phyloP scores from a whole-genome alignment of 768 basidiomycete genomes.

The Serendipita sp. region DNA sequence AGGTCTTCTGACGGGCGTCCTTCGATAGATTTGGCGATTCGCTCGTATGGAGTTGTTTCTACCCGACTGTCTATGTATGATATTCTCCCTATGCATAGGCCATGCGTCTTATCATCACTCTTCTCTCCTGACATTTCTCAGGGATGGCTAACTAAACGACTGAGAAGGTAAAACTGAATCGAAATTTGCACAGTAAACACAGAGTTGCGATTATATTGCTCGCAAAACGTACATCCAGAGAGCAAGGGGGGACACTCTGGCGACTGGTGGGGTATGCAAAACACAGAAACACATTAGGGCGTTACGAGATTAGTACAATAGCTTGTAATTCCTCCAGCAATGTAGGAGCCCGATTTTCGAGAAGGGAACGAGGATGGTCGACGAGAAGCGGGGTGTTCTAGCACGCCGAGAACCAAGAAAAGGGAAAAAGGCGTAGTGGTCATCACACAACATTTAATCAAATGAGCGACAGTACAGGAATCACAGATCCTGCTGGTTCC shows the following conservation, averaged over 20 bases:
- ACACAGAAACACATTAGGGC: too few species aligned
- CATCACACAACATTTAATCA: background rate
- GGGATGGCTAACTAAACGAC: too few species aligned
- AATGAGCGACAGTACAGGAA: background rate
- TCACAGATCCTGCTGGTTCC: background rate
- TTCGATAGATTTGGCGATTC: background rate
- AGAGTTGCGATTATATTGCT: too few species aligned
- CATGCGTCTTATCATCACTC: background rate
- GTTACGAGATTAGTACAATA: too few species aligned
- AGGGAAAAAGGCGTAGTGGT: background rate
- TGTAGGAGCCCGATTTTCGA: too few species aligned
- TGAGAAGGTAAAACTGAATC: too few species aligned
- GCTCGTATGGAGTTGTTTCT: background rate
- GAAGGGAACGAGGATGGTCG: too few species aligned
- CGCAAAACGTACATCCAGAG: too few species aligned
- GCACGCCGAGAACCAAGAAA: background rate
- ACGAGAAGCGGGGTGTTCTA: background rate
- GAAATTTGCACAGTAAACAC: too few species aligned
- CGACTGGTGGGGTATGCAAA: too few species aligned
- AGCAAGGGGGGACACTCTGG: too few species aligned
- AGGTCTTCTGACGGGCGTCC: background rate
- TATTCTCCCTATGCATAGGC: constrained; percentile 6
- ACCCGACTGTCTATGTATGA: constrained; percentile 1
- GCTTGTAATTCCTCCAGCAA: too few species aligned
- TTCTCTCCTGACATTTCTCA: background rate